Conservation (phyloP, 371 early-diverging fungal genomes). For the Blastocladiella emersonii region DNA sequence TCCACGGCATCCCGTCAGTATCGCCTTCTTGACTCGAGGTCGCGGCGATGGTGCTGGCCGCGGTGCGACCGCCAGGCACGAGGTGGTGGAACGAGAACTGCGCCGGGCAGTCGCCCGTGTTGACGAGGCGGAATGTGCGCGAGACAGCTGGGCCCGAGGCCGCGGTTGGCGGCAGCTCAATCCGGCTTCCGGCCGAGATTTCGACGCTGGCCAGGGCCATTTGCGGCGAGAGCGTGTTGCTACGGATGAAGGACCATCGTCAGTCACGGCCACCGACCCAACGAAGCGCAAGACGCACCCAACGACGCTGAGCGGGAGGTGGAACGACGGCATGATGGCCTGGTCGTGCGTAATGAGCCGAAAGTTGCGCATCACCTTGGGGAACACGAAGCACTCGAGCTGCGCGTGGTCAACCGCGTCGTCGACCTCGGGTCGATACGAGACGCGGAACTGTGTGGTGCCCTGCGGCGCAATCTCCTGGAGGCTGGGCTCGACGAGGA, state of each 20-base stretch:
- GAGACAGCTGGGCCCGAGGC: no score
- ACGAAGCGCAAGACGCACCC: no score
- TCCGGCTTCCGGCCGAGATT: no score
- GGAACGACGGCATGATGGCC: slow-evolving; percentile 33
- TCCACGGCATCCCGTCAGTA: no score
- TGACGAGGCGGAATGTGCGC: not conserved
- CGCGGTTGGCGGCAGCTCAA: no score
- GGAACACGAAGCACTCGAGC: slow-evolving; percentile 33
- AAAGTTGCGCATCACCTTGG: slow-evolving; percentile 37
- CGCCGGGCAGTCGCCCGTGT: not conserved
- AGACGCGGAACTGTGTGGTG: slow-evolving; percentile 22
- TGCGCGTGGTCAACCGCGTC: slow-evolving; percentile 27
- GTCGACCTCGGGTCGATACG: slow-evolving; percentile 26
- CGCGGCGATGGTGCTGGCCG: no score
- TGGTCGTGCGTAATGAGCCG: slow-evolving; percentile 28
- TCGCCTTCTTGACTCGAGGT: no score
- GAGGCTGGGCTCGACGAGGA: slow-evolving; percentile 20
- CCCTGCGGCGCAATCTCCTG: slow-evolving; percentile 21
- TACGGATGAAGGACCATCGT: no score
- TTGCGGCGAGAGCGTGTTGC: no score
- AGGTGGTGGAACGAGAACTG: not conserved
- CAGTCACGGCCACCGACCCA: no score
- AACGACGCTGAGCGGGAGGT: slow-evolving; percentile 24
- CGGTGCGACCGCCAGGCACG: no score
- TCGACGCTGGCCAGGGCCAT: no score